phyloP scores from a whole-genome alignment of 768 basidiomycete genomes.

The Cubamyces sp. region DNA sequence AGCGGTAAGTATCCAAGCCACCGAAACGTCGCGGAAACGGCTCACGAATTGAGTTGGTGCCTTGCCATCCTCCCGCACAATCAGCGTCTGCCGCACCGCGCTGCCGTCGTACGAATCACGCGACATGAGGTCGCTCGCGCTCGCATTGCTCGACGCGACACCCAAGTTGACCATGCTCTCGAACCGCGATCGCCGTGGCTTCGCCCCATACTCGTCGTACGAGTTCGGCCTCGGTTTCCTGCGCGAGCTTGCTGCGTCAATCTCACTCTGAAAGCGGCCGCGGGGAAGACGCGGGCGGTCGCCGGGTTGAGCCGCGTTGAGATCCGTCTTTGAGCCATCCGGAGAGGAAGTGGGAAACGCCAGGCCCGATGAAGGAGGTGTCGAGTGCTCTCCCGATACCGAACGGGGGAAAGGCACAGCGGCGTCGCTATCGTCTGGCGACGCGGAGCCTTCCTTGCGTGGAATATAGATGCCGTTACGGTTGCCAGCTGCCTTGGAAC shows the following conservation, averaged over 20 bases:
- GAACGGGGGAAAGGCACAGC: slow-evolving; percentile 70
- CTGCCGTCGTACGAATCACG: slow-evolving; percentile 69
- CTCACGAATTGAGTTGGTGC: slow-evolving; percentile 81
- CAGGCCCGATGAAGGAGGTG: slow-evolving; percentile 35
- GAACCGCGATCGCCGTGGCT: slow-evolving; percentile 59
- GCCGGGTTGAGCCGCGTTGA: neutral
- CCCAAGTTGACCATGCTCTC: slow-evolving; percentile 75
- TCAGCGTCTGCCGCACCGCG: slow-evolving; percentile 65
- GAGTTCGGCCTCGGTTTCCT: slow-evolving; percentile 65
- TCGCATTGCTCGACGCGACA: slow-evolving; percentile 51
- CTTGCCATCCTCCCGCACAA: slow-evolving; percentile 83
- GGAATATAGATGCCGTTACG: slow-evolving; percentile 54
- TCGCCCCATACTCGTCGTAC: slow-evolving; percentile 65
- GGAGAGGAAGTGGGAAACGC: slow-evolving; percentile 27
- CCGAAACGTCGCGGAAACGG: slow-evolving; percentile 21
- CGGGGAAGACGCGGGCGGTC: slow-evolving; percentile 52
- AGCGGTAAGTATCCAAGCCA: neutral
- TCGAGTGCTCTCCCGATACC: slow-evolving; percentile 53
- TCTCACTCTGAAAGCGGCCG: slow-evolving; percentile 75
- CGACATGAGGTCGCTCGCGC: slow-evolving; percentile 66
- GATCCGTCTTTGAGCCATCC: slow-evolving; percentile 26
- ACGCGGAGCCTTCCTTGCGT: slow-evolving; percentile 32
- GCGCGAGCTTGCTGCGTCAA: slow-evolving; percentile 58
- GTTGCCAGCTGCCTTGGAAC: slow-evolving; percentile 51
- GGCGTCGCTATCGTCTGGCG: slow-evolving; percentile 37